Percentiles rank a stretch among this genome's conserved stretches.
Evolutionary conservation across 208 protist species (phyloP).

Genomic region (Acanthamoeba sp.): DNA sequence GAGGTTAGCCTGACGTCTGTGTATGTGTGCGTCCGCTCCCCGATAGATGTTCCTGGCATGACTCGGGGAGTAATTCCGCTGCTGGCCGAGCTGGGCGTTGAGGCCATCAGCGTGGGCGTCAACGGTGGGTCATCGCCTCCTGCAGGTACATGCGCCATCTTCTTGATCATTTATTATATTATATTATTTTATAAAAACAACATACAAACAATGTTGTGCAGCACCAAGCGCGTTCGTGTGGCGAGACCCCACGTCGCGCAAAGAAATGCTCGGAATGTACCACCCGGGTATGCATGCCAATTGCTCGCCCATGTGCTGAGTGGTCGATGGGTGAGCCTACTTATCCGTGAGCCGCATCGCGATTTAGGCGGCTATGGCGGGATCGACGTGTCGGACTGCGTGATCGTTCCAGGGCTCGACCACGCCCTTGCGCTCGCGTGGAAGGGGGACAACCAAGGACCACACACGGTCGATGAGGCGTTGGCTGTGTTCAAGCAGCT

Average conservation of each 20-base stretch:
- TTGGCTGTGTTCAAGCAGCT: conserved; percentile 54
- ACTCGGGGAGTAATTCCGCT: conserved; percentile 76
- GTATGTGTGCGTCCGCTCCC: not conserved
- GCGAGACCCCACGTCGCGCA: conserved; percentile 24
- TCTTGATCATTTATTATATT: too few species aligned
- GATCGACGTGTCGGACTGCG: conserved; percentile 51
- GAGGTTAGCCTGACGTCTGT: too few species aligned
- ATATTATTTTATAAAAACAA: too few species aligned
- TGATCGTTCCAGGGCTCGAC: conserved; percentile 71
- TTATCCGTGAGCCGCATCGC: too few species aligned
- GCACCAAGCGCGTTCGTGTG: conserved; percentile 67
- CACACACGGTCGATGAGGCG: conserved; percentile 67
- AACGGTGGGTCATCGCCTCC: conserved; percentile 68
- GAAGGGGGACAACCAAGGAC: conserved; percentile 77
- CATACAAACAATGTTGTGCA: too few species aligned
- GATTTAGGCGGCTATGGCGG: conserved; percentile 59
- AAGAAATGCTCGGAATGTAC: conserved; percentile 66
- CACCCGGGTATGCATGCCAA: not conserved
- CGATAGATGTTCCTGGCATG: conserved; percentile 66
- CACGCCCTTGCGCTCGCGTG: conserved; percentile 69
- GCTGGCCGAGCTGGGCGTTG: conserved; percentile 45
- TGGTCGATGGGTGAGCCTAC: too few species aligned
- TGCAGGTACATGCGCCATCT: not conserved
- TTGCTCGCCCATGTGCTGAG: not conserved
- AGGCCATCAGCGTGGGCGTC: conserved; percentile 72